Evolutionary conservation across 345 rosid species (phyloP), one percentile per base, ranked within the genome.

Genomic region (Corymbia maculata): DNA sequence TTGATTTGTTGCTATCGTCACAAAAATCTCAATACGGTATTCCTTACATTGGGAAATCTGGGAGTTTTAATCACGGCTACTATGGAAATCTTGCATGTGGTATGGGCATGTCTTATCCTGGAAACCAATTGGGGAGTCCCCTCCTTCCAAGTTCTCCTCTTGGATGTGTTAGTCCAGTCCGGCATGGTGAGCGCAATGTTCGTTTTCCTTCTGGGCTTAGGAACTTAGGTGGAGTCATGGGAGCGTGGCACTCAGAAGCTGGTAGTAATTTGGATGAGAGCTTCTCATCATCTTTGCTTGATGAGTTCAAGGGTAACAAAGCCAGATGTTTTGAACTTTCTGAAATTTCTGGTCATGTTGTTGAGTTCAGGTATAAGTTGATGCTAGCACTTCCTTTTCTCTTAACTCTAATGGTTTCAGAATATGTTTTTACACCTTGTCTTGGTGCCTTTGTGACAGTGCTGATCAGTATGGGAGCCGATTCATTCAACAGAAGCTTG

Each of bases 401-500:
- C 24, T 28, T 51, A 6, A 85, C 87, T 52, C 16, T 52, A 16
- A 52, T 3, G 7, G 87, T n/a, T 52, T 85, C 32, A n/a, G 21
- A 32, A 21, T 86, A 47, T 86, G 2, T 75, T 79, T 26, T 57
- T 55, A 75, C 14, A 16, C 42, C 44, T 28, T 88, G 30, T 52
- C 30, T 52, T 86, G 42, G 36, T 52, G 30, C 85, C 50, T 85
- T 28, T 66, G 61, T 75, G 68, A 70, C 98, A 96, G 98, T 92
- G 94, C 97, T 32, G 98, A 96, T 93, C 98, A 96, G 91, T 97
- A 97, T 84, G 99, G 99, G 42, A 97, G 99, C 89, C 96, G 99
- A 47, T 97, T 96, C 91, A 97, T 97, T 91, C 99, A 97, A 88
- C 99, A 97, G 91, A 96, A 95, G 92, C 99, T 97, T 19, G 99